Base-by-base conservation (phyloP, 208 protist genomes). In the Acanthamoeba divionensis region DNA sequence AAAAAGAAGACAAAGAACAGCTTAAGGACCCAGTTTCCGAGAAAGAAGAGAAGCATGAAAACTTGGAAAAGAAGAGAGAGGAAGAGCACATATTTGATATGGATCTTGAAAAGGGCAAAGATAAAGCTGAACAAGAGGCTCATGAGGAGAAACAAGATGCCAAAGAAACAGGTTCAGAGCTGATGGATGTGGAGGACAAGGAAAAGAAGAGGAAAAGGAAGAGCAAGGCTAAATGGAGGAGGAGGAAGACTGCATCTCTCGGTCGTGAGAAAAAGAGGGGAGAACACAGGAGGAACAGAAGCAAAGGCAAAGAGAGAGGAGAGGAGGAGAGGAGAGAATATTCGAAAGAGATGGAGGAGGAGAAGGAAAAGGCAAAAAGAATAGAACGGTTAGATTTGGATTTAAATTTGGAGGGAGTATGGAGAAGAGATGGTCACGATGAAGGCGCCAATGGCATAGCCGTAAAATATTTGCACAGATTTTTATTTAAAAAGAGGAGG, bases 341-440 rank as follows among this genome's bases (percentile, higher is more conserved):
- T 26, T 36, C 48, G 31, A 21, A 3, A 21, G 36, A 67, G 18
- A 21, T 26, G 29, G 73, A 83, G 4, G 79, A 33, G 69, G 69
- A 80, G 26, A 57, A 87, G 8, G 79, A 87, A 26, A 52, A 38
- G 15, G 55, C 63, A 41, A 87, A 67, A 57, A 33, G 55, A 2
- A 67, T 69, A 10, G 79, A 57, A 26, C 48, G 55, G 0, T 38
- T 87, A 6, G 71, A 82, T 29, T 52, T 82, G 15, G 71, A 82
- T 82, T 52, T 82, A 29, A 82, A 82, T 33, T 52, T 82, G n/a
- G n/a, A n/a, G n/a, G n/a, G n/a, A n/a, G n/a, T n/a, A n/a, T 82
- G 38, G 71, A 24, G 71, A 21, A 75, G 52, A 36, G 15, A 33
- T 21, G 0, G 38, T 41, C 48, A 82, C 0, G 47, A 82, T 36